phyloP scores from a whole-genome alignment of 768 basidiomycete genomes.

The Royoungia palumana region DNA sequence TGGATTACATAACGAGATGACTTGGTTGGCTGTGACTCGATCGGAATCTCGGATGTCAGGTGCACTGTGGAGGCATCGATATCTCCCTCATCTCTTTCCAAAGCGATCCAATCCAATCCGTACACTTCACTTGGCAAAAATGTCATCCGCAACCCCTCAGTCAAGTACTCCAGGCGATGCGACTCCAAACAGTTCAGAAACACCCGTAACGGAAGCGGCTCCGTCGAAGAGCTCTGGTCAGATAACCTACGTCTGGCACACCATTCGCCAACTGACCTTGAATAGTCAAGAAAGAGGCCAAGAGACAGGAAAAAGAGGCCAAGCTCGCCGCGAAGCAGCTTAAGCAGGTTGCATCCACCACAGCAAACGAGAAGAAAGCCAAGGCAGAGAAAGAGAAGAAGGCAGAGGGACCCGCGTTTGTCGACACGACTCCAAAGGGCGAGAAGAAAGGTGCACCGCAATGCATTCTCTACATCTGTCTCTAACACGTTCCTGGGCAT shows the following conservation, averaged over 20 bases:
- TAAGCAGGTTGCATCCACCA: slow-evolving; percentile 37
- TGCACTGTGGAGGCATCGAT: slow-evolving; percentile 18
- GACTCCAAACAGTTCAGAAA: background rate
- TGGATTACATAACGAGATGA: no score
- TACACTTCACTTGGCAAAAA: background rate
- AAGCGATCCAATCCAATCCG: background rate
- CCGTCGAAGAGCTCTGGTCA: slow-evolving; percentile 42
- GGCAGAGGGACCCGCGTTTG: slow-evolving; percentile 68
- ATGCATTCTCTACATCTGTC: background rate
- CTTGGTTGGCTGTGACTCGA: slow-evolving; percentile 3
- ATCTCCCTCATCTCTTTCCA: slow-evolving; percentile 2
- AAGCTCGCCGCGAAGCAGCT: slow-evolving; percentile 67
- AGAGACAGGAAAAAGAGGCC: slow-evolving; percentile 73
- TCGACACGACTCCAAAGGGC: slow-evolving; percentile 86
- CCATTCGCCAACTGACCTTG: slow-evolving; percentile 1
- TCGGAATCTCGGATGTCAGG: slow-evolving; percentile 18
- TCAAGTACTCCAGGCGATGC: background rate
- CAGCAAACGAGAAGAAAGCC: slow-evolving; percentile 59
- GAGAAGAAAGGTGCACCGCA: slow-evolving; percentile 81
- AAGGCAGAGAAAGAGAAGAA: slow-evolving; percentile 75
- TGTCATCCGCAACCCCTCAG: slow-evolving; percentile 2
- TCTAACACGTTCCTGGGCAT: background rate
- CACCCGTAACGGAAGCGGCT: slow-evolving; percentile 1
- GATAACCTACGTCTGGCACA: slow-evolving; percentile 1
- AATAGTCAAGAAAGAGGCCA: slow-evolving; percentile 82